A percentile compares a stretch with the other conserved stretches of the same genome.
These are phyloP conservation scores for Apiospora kogelbergensis DNA, from an alignment of 2,329 filamentous ascomycete genomes.

Conservation along the genomic window DNA sequence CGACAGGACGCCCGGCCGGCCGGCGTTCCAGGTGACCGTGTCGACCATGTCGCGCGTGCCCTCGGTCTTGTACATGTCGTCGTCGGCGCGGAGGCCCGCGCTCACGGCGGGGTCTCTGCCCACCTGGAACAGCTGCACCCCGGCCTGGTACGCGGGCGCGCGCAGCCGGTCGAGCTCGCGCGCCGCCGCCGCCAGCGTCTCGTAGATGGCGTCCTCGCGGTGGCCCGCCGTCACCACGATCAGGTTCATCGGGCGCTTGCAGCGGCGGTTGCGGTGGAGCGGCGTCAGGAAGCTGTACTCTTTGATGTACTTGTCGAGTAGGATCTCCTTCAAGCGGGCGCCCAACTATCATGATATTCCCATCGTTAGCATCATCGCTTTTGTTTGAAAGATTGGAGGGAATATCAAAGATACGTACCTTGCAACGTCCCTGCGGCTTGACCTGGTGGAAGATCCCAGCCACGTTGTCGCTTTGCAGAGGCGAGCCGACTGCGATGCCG, in stretches of 20 bases:
- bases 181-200: slow-evolving; percentile 47
- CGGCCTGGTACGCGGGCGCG: slow-evolving; percentile 66
- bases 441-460: slow-evolving; percentile 24
- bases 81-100: slow-evolving; percentile 72
- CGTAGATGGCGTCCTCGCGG: slow-evolving; percentile 65
- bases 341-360: not conserved
- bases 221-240: slow-evolving; percentile 73
- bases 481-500: slow-evolving; percentile 17
- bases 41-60: slow-evolving; percentile 89
- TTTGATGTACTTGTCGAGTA: slow-evolving; percentile 17
- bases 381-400: too few species aligned
- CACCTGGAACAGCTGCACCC: slow-evolving; percentile 76
- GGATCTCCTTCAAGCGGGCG: not conserved
- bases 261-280: not conserved
- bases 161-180: slow-evolving; percentile 58
- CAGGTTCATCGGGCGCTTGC: slow-evolving; percentile 63
- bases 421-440: slow-evolving; percentile 15
- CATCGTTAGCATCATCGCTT: too few species aligned
- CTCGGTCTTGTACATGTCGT: slow-evolving; percentile 59
- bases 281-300: slow-evolving; percentile 12
- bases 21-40: slow-evolving; percentile 69
- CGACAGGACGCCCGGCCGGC: slow-evolving; percentile 43
- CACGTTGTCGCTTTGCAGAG: slow-evolving; percentile 23
- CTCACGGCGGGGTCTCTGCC: slow-evolving; percentile 54
- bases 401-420: too few species aligned